Conservation (phyloP, 192 early-diverging fungal genomes). For the Backusella westeae region DNA sequence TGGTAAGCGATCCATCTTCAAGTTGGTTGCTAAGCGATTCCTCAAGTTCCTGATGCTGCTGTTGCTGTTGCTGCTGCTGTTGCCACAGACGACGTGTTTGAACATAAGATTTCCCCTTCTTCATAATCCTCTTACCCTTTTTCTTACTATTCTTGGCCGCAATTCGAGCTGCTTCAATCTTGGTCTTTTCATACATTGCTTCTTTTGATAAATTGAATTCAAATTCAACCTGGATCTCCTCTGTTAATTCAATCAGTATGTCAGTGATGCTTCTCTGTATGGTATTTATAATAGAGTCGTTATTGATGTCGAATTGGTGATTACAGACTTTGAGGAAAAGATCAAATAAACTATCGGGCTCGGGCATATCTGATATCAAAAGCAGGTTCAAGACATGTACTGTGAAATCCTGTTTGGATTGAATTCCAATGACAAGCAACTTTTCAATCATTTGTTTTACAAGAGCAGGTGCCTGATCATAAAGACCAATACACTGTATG, state of each 20-base stretch:
- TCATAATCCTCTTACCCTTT: not conserved
- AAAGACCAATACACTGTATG: slow-evolving; percentile 22
- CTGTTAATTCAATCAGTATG: slow-evolving; percentile 3
- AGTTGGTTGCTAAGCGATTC: not conserved
- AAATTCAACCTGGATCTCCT: slow-evolving; percentile 6
- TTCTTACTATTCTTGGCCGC: not conserved
- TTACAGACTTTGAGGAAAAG: not conserved
- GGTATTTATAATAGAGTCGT: not conserved
- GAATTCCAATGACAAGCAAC: slow-evolving; percentile 10
- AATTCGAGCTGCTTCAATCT: not conserved
- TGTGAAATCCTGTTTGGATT: not conserved
- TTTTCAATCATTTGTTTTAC: slow-evolving; percentile 26
- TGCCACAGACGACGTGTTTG: not conserved
- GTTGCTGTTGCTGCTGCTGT: not conserved
- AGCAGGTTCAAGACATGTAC: slow-evolving; percentile 15
- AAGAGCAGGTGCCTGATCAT: slow-evolving; percentile 22
- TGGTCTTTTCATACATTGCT: not conserved
- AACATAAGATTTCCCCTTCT: not conserved
- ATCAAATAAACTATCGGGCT: slow-evolving; percentile 14
- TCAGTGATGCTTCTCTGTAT: not conserved
- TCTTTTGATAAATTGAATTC: slow-evolving; percentile 1
- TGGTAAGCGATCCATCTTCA: not conserved
- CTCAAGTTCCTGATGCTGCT: not conserved
- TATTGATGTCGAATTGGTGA: not conserved
- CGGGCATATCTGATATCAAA: slow-evolving; percentile 21